These are phyloP conservation scores for Aureobasidium sp. DNA, from an alignment of 2,329 filamentous ascomycete species.

Conservation along the genomic window DNA sequence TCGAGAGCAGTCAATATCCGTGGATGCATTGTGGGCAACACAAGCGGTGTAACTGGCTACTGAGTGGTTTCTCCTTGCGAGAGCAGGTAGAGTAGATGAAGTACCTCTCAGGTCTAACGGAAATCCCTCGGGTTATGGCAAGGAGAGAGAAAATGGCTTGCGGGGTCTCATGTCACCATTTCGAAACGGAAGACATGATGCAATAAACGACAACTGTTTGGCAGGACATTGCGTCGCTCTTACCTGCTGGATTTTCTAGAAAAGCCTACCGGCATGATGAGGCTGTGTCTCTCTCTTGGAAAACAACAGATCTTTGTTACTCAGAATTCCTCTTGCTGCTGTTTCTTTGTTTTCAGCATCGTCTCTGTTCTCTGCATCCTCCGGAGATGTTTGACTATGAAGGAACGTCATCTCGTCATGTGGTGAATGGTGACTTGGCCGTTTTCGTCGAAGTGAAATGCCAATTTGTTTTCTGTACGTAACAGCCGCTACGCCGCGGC, in stretches of 20 bases:
- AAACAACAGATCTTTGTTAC: background rate
- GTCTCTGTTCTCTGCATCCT: background rate
- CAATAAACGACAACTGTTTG: constrained; percentile 3
- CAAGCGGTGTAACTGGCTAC: background rate
- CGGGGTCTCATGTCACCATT: background rate
- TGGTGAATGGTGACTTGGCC: constrained; percentile 1
- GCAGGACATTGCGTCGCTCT: background rate
- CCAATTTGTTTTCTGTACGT: constrained; percentile 6
- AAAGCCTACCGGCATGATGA: background rate
- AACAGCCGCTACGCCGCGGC: constrained; percentile 7
- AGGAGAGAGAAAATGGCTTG: background rate
- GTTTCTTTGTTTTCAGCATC: background rate
- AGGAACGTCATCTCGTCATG: constrained; percentile 7
- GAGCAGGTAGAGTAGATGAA: background rate
- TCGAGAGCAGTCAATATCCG: constrained; percentile 30
- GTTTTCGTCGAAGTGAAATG: constrained; percentile 5
- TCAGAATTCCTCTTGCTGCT: no score
- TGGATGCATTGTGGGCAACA: constrained; percentile 7
- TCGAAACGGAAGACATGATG: background rate
- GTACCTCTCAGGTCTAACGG: background rate
- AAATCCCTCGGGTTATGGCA: background rate
- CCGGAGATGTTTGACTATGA: background rate
- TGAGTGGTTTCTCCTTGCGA: background rate
- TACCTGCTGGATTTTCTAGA: background rate
- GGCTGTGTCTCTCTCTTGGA: background rate